A percentile compares a stretch with the other conserved stretches of the same genome.
phyloP scores from a whole-genome alignment of 208 protist genomes.

The Crithidia fasciculata region DNA sequence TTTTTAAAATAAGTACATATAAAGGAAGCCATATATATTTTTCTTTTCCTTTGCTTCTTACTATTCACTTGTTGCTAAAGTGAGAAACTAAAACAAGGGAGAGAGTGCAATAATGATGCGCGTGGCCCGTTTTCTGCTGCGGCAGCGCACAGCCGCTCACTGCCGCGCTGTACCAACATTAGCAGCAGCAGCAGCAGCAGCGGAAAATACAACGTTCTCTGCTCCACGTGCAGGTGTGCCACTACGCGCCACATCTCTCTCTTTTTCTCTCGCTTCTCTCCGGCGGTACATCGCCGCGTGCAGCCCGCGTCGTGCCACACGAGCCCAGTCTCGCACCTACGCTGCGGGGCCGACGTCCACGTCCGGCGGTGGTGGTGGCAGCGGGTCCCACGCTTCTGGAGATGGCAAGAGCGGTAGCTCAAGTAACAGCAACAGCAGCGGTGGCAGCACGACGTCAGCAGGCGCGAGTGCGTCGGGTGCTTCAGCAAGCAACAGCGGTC shows the following conservation, averaged over 20 bases:
- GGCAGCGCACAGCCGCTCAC: neutral
- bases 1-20: too few species aligned
- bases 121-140: neutral
- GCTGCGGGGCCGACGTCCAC: too few species aligned
- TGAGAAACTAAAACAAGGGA: too few species aligned
- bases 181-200: neutral
- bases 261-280: neutral
- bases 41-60: too few species aligned
- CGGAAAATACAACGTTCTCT: too few species aligned
- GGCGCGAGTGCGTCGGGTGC: neutral
- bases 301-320: neutral
- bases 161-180: neutral
- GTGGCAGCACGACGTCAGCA: neutral
- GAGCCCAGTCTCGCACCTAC: neutral
- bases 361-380: neutral
- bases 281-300: too few species aligned
- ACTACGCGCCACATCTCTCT: neutral
- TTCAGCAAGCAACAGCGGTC: neutral
- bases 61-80: too few species aligned
- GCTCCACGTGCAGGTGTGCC: too few species aligned
- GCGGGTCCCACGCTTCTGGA: neutral
- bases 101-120: neutral
- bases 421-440: neutral
- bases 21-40: too few species aligned
- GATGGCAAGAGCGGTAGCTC: neutral